Evolutionary conservation across 1,139 yeast genomes (phyloP), one percentile per base, ranked within the genome.

Genomic region (Meyerozyma guilliermondii): DNA sequence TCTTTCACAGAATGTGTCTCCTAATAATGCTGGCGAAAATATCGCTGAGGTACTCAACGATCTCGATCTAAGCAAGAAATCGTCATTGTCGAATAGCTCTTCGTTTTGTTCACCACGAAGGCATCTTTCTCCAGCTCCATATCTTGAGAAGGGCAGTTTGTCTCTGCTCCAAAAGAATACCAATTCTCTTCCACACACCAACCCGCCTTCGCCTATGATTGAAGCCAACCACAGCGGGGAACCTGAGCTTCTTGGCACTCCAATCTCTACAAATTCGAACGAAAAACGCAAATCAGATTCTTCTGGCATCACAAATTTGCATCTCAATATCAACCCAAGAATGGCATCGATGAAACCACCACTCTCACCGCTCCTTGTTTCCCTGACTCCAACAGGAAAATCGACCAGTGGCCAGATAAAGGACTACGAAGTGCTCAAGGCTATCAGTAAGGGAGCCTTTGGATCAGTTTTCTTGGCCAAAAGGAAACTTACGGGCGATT

Each of bases 381-480:
- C 94, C 1, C 76, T 78, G 33, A 72, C 77, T 11, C 73, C 76
- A 8, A 59, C 60, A 39, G 80, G 75, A 52, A 73, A 83, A 0
- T 55, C 76, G 1, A 67, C 74, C 3, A 92, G 95, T 0, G 56
- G 58, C 1, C 83, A 88, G 2, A 89, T 91, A 24, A 79, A 78
- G 48, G 98, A 94, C 61, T 94, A 89, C 59, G 96, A 88, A 52
- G 81, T 92, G 29, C 70, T 94, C 44, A 89, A 89, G 57, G 96
- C 98, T 0, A 89, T 94, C 42, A 87, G 96, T 58, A 87, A 88
- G 58, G 99, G 99, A 27, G 98, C 99, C 0, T 94, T 91, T 70
- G 98, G 98, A 0, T 85, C 95, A 34, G 99, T 94, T 1, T 92
- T 83, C 58, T 68, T 94, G 14, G 92, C 96, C 0, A 80, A 83